Percentiles rank a stretch among this genome's conserved stretches.
Conservation (phyloP, 2,329 filamentous ascomycete genomes). For the Fusarium musae region DNA sequence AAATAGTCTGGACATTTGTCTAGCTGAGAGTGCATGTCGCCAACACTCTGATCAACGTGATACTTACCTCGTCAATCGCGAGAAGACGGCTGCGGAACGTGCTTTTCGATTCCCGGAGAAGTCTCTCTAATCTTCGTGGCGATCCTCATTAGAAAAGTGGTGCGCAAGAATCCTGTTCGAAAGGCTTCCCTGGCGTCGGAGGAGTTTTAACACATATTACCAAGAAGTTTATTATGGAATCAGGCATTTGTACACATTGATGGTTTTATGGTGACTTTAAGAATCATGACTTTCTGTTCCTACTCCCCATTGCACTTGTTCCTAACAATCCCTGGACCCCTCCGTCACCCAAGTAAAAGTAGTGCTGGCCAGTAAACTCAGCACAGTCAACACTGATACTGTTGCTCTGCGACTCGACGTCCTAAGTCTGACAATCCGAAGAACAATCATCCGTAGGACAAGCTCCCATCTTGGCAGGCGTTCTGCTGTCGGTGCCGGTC, state of each 20-base stretch:
- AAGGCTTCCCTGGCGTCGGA: no score
- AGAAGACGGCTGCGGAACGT: background rate
- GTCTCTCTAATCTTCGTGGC: background rate
- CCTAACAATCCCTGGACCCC: no score
- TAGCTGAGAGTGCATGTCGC: background rate
- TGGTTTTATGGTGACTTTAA: background rate
- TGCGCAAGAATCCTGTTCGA: background rate
- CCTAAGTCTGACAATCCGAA: slow-evolving; percentile 4
- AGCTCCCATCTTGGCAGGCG: slow-evolving; percentile 1
- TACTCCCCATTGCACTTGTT: background rate
- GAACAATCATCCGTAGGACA: slow-evolving; percentile 1
- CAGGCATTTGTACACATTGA: background rate
- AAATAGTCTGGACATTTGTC: no score
- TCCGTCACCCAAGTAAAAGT: slow-evolving; percentile 9
- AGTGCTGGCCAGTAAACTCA: slow-evolving; percentile 11
- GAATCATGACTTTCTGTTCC: background rate
- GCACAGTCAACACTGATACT: slow-evolving; percentile 3
- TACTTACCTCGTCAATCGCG: background rate
- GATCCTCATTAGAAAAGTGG: no score
- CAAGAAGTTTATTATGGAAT: background rate
- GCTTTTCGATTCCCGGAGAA: background rate
- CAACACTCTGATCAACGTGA: rapidly evolving
- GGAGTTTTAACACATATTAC: background rate
- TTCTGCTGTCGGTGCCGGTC: background rate
- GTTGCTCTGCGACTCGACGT: background rate